These are phyloP conservation scores for Raffaelea arxii DNA, from an alignment of 2,329 filamentous ascomycete species.

Conservation along the genomic window DNA sequence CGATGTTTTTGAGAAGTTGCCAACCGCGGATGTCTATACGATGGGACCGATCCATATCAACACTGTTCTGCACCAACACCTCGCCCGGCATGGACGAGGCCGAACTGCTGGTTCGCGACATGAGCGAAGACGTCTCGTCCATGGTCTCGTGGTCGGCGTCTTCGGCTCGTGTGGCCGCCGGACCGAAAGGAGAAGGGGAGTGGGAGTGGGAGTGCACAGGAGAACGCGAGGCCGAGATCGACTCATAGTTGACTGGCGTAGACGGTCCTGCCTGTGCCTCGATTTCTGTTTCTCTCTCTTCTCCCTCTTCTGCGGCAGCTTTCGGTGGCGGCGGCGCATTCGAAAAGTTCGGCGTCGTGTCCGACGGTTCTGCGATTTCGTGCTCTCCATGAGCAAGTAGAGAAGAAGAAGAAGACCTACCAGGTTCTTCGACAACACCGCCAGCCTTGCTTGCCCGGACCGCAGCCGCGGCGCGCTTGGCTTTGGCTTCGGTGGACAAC, in stretches of 20 bases:
- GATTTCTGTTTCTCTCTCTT: neutral
- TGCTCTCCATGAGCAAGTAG: no score
- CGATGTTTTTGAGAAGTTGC: constrained; percentile 56
- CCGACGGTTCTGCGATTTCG: no score
- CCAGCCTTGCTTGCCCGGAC: constrained; percentile 16
- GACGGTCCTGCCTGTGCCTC: neutral
- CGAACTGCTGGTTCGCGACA: constrained; percentile 36
- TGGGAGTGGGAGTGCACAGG: neutral
- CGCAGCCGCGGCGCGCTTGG: constrained; percentile 10
- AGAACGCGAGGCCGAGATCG: neutral
- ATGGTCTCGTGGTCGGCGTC: constrained; percentile 26
- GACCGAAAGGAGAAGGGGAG: constrained; percentile 1
- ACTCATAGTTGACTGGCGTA: neutral
- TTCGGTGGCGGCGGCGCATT: neutral
- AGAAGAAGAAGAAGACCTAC: constrained; percentile 57
- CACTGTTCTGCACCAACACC: constrained; percentile 45
- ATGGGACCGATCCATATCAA: constrained; percentile 66
- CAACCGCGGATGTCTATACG: constrained; percentile 86
- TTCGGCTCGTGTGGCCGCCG: constrained; percentile 7
- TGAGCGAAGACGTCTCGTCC: constrained; percentile 73
- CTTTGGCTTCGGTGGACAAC: constrained; percentile 31
- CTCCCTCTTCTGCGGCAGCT: neutral
- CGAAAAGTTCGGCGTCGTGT: neutral
- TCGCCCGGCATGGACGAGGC: constrained; percentile 42
- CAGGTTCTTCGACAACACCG: constrained; percentile 46